Evolutionary conservation across 139 green algal species (phyloP).

Genomic region (Tetradesmus obliquus): DNA sequence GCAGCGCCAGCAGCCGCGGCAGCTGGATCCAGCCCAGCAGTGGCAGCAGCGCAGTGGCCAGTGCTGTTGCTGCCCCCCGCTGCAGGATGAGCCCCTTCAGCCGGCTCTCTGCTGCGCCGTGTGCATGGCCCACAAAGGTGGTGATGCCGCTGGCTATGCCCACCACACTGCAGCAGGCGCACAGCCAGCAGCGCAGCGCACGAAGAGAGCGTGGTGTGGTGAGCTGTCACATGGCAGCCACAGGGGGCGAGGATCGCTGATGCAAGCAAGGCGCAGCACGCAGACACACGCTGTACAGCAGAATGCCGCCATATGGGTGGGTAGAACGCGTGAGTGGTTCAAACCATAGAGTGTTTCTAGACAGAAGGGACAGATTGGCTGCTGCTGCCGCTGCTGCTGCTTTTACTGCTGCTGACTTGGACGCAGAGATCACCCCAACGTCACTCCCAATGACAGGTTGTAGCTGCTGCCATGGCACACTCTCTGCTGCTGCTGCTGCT

Average conservation of each 20-base stretch:
- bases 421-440: background rate
- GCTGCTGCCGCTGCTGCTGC: background rate
- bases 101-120: conserved; percentile 34
- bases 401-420: background rate
- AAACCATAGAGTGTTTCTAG: background rate
- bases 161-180: background rate
- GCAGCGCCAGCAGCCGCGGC: background rate
- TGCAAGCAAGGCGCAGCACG: too few species aligned
- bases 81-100: conserved; percentile 43
- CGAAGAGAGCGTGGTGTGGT: too few species aligned
- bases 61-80: conserved; percentile 16
- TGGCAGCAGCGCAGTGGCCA: conserved; percentile 3
- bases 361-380: background rate
- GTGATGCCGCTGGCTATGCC: conserved; percentile 34
- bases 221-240: too few species aligned
- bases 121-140: conserved; percentile 46
- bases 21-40: conserved; percentile 27
- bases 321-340: too few species aligned
- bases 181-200: background rate
- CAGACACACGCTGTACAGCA: background rate
- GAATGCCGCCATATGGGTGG: background rate
- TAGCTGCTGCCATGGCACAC: too few species aligned
- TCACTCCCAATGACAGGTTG: background rate
- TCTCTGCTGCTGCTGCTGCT: too few species aligned
- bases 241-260: too few species aligned